Conservation (phyloP, 129 eudicot species). For the Centrapalus pauciflorus region DNA sequence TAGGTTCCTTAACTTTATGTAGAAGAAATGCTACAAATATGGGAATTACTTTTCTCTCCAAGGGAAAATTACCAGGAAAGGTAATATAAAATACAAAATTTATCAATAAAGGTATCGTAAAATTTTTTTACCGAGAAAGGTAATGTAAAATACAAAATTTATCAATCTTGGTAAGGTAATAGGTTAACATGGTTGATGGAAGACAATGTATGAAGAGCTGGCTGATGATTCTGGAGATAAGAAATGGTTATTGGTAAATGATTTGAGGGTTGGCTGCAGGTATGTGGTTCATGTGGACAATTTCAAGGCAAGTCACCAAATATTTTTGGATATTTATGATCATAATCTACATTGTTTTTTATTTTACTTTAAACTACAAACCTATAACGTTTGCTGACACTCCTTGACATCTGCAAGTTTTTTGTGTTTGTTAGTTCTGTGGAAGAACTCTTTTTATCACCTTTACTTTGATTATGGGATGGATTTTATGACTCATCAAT, state of each 20-base stretch:
- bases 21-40: neutral
- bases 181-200: constrained; percentile 64
- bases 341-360: neutral
- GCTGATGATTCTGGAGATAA: constrained; percentile 40
- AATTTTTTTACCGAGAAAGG: too few species aligned
- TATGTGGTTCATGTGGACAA: constrained; percentile 42
- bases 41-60: neutral
- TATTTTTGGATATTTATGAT: neutral
- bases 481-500: neutral
- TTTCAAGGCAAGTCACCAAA: constrained; percentile 47
- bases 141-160: too few species aligned
- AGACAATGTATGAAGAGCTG: constrained; percentile 44
- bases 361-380: neutral
- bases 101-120: too few species aligned
- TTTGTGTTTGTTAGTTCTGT: neutral
- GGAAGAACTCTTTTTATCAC: neutral
- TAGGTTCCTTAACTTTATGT: neutral
- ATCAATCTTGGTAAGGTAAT: too few species aligned
- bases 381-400: neutral
- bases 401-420: neutral
- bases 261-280: constrained; percentile 49
- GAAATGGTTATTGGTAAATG: constrained; percentile 42
- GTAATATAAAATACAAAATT: too few species aligned
- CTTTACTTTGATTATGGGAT: neutral
- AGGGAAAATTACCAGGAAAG: too few species aligned